Evolutionary conservation across 2,329 filamentous ascomycete species (phyloP).

Genomic region (Chrysoporthe cubensis): DNA sequence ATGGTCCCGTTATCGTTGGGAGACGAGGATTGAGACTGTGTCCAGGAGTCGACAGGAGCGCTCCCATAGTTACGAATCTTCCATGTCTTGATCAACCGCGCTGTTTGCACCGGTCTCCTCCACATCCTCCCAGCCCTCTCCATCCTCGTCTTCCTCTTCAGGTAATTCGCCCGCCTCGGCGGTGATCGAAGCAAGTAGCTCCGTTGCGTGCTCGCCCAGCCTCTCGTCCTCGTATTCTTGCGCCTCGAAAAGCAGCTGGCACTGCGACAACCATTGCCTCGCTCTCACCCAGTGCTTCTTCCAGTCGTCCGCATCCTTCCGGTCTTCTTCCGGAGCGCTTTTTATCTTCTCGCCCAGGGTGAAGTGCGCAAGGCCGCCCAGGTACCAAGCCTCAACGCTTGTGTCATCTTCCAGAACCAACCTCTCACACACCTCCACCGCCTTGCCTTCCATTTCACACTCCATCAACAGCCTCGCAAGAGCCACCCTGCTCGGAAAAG

Average conservation of each 20-base stretch:
- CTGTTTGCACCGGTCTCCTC: constrained; percentile 50
- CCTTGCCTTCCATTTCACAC: constrained; percentile 81
- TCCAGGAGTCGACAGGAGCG: constrained; percentile 47
- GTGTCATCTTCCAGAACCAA: constrained; percentile 87
- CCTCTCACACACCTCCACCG: constrained; percentile 81
- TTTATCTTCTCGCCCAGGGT: constrained; percentile 74
- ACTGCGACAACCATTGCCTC: constrained; percentile 80
- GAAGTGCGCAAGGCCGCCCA: constrained; percentile 92
- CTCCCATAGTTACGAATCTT: constrained; percentile 39
- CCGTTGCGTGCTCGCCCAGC: constrained; percentile 73
- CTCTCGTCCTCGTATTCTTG: constrained; percentile 87
- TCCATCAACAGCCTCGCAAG: constrained; percentile 88
- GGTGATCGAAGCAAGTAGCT: constrained; percentile 68
- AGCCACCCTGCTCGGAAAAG: constrained; percentile 84
- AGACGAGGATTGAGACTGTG: background rate
- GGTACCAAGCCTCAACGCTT: constrained; percentile 95
- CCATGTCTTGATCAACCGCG: constrained; percentile 57
- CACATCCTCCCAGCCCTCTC: constrained; percentile 49
- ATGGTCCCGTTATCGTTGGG: background rate
- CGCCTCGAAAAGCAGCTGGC: constrained; percentile 75
- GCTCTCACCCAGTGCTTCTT: constrained; percentile 72
- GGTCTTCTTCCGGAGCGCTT: constrained; percentile 39
- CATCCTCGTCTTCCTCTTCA: constrained; percentile 60
- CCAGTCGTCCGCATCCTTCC: constrained; percentile 49
- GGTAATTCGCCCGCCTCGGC: constrained; percentile 65